Evolutionary conservation across 495 filamentous ascomycete genomes (phyloP).

Genomic region (Baudoinia panamericana): DNA sequence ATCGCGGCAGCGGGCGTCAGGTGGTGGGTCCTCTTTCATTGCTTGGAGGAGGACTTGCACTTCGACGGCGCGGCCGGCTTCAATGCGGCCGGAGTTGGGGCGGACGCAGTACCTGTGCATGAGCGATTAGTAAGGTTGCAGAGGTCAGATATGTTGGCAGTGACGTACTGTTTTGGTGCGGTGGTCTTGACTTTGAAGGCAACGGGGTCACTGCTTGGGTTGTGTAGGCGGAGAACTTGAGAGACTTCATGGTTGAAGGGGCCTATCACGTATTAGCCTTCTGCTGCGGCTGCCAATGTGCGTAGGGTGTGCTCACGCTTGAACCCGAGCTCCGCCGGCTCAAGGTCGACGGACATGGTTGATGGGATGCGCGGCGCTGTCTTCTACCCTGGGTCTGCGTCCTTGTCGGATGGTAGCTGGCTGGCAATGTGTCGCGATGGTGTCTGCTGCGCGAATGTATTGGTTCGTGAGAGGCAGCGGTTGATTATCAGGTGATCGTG

Average conservation of each 20-base stretch:
- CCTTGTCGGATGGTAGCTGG: too few relatives aligned
- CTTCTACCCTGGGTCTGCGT: too few relatives aligned
- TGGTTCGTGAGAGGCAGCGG: too few relatives aligned
- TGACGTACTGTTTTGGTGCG: constrained; percentile 88
- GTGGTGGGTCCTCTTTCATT: constrained; percentile 87
- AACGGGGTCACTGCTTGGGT: constrained; percentile 63
- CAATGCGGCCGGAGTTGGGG: constrained; percentile 91
- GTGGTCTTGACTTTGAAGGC: constrained; percentile 99
- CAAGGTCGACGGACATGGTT: constrained; percentile 83
- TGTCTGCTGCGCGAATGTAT: too few relatives aligned
- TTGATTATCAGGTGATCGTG: too few relatives aligned
- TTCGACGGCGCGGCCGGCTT: constrained; percentile 73
- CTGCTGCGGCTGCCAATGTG: neutral
- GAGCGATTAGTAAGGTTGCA: neutral
- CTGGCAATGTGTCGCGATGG: too few relatives aligned
- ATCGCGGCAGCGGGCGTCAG: constrained; percentile 81
- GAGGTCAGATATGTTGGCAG: constrained; percentile 4
- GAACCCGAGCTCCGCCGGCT: constrained; percentile 84
- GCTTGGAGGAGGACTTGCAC: constrained; percentile 92
- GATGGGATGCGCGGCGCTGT: neutral
- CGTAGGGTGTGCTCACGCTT: constrained; percentile 55
- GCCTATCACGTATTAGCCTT: constrained; percentile 39
- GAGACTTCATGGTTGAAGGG: constrained; percentile 87
- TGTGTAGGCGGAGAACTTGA: constrained; percentile 67
- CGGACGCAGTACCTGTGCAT: constrained; percentile 79